Conservation (phyloP, 306 rosid genomes). For the Rosa persica region DNA sequence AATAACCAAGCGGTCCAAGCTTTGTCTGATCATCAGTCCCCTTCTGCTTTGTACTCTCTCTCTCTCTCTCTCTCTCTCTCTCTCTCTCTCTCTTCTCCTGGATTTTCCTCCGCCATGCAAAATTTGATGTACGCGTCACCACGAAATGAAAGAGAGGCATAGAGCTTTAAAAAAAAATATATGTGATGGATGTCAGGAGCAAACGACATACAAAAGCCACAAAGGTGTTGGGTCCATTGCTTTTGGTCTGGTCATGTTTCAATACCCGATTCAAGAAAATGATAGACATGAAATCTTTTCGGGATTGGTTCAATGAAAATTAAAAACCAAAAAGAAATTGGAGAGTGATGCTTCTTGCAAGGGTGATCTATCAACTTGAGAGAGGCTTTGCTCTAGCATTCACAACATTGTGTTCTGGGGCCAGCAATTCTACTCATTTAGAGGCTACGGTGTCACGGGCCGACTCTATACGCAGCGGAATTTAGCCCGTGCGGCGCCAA, state of each 20-base stretch:
- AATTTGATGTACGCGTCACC: conserved; percentile 4
- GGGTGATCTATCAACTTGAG: background rate
- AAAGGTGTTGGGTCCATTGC: background rate
- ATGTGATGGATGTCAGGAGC: background rate
- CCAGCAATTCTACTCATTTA: background rate
- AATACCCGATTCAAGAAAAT: background rate
- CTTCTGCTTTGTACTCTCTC: background rate
- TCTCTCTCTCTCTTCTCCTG: conserved; percentile 1
- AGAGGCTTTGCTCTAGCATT: background rate
- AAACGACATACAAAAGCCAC: background rate
- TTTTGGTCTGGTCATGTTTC: background rate
- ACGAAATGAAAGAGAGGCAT: background rate
- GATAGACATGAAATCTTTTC: background rate
- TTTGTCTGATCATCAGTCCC: background rate
- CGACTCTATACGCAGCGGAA: too few relatives aligned
- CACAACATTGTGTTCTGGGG: background rate
- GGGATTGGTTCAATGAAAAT: background rate
- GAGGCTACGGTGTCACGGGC: too few relatives aligned
- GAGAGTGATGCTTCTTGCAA: background rate
- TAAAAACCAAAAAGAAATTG: background rate
- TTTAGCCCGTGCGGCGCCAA: too few relatives aligned
- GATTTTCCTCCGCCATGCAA: conserved; percentile 10
- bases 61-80: conserved; percentile 2
- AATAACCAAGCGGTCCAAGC: background rate
- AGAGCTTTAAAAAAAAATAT: background rate